Base-by-base conservation (phyloP, 345 rosid species). In the Eucalyptus shirleyi region DNA sequence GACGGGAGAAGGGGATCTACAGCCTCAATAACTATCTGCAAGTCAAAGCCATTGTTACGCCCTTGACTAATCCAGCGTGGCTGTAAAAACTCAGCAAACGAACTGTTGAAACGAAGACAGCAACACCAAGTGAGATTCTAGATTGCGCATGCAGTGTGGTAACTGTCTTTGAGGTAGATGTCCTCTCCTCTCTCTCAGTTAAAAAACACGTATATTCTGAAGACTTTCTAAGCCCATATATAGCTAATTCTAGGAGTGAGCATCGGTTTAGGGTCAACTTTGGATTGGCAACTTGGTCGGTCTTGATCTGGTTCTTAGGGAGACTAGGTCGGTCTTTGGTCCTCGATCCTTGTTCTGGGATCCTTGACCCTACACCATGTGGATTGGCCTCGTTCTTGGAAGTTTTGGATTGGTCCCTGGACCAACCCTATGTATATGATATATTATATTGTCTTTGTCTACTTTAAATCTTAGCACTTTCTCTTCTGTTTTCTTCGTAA, bases 1-100 rank as follows among this genome's bases (percentile, higher is more conserved):
- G 99, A 12, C 91, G 99, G 92, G 99, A 98, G 92, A 98, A 98
- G 92, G 99, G 99, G 4, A 94, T 98, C 40, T 96, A 98, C 95
- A 94, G 99, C 93, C 96, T 98, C 21, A 90, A 89, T 49, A 94
- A 93, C 92, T 98, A 98, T 94, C 94, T 97, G 96, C 99, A 98
- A 91, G 96, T 98, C 87, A 98, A 98, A 93, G 97, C 99, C 55
- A 94, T 98, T 12, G 98, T 98, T n/a, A 93, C 95, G 86, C 94
- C 99, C 42, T 89, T 98, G 91, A 91, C 88, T 87, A 95, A 93
- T 88, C 98, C 99, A 53, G 97, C 99, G 1, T 98, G 99, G 99
- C 88, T 98, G 91, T 98, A 94, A 89, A 88, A 28, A 0, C 17
- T 32, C 60, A 50, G 55, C 87, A n/a, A 50, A 86, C 17, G 16